Percentiles rank a stretch among this genome's conserved stretches.
Conservation (phyloP, 768 basidiomycete genomes). For the Lactarius quietus region DNA sequence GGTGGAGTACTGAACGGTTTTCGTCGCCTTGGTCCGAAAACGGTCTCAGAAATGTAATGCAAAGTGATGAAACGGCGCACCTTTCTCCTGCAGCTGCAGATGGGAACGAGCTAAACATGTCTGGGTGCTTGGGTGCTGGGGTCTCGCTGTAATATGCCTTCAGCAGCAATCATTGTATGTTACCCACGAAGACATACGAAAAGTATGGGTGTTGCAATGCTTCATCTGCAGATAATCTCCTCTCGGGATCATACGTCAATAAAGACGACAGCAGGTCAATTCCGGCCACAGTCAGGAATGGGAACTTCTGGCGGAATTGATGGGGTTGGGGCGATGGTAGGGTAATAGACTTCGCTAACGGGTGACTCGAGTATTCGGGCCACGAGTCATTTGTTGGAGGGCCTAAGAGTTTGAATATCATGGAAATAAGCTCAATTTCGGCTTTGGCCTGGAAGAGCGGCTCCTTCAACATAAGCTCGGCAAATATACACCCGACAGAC, state of each 20-base stretch:
- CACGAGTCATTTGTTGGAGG: constrained; percentile 85
- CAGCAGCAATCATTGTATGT: neutral
- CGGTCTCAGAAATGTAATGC: neutral
- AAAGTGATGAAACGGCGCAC: constrained; percentile 42
- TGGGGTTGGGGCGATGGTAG: constrained; percentile 71
- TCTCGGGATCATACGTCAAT: constrained; percentile 85
- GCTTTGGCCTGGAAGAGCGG: constrained; percentile 97
- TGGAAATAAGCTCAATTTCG: constrained; percentile 86
- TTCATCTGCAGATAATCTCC: constrained; percentile 84
- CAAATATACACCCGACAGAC: constrained; percentile 99
- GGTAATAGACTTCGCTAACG: constrained; percentile 74
- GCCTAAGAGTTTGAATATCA: constrained; percentile 94
- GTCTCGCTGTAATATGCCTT: constrained; percentile 60
- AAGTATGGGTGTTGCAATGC: constrained; percentile 92
- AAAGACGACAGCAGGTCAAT: constrained; percentile 79
- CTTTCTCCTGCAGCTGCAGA: constrained; percentile 95
- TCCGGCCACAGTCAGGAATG: constrained; percentile 77
- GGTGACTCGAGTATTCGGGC: constrained; percentile 79
- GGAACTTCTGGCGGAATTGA: constrained; percentile 83
- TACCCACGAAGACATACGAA: constrained; percentile 47
- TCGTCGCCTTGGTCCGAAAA: constrained; percentile 49
- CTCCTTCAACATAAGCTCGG: constrained; percentile 90
- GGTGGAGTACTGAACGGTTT: constrained; percentile 79
- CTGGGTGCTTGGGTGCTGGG: constrained; percentile 93
- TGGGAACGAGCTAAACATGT: constrained; percentile 93